Base-by-base conservation (phyloP, 805 yeast species). In the Wickerhamiella dianesei region DNA sequence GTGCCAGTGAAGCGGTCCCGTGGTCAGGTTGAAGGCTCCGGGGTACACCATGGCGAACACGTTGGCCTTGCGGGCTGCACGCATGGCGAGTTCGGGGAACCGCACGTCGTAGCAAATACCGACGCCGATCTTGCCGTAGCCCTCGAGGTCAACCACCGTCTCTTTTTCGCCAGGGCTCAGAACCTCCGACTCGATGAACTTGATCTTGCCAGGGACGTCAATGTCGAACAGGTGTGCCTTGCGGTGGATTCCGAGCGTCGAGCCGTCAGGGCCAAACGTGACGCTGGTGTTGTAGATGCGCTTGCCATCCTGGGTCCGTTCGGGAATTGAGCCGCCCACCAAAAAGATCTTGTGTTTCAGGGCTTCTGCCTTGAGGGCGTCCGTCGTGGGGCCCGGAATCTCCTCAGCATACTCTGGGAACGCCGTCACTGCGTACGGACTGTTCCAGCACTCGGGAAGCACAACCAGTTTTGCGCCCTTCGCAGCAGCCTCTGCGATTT, bases 281-380 rank as follows among this genome's bases (percentile, higher is more conserved):
- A 85, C 59, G 43, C 84, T 76, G 25, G 94, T 79, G 67, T 88
- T 78, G 72, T 75, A 82, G 22, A 78, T 59, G 53, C 77, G 76
- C 18, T 64, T 67, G 13, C 71, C 77, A 41, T 71, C 77, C 17
- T 50, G 50, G 22, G 73, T 56, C 41, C 41, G 41, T 62, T 92
- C 98, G 1, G 97, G 97, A 54, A 84, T 77, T 0, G 96, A 85
- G 14, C 98, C 98, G 14, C 97, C 97, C 40, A 89, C 74, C 40
- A 89, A 68, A 48, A 72, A 77, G 16, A 86, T 72, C 3, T 69
- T 66, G 55, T 78, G 68, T 49, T 77, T 70, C 48, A 69, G 70
- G n/a, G 97, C 95, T 53, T 86, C 62, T 0, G 62, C 59, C 0
- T 86, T 69, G 44, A 89, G 65, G 44, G 82, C 73, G 45, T 63